phyloP scores from a whole-genome alignment of 768 basidiomycete genomes.

The Agrocybe praecox region DNA sequence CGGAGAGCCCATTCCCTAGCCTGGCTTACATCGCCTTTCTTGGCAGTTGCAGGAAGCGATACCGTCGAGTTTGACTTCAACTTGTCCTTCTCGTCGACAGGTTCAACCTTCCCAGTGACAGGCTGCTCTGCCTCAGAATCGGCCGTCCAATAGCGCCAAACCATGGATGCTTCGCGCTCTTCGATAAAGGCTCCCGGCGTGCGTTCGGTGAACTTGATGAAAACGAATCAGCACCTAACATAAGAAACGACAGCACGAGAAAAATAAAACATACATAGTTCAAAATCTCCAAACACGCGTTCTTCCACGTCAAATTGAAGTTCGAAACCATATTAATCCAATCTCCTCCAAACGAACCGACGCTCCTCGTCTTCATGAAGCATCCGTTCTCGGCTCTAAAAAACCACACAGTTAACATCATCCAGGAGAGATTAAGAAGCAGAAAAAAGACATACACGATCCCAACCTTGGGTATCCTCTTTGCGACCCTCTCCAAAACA shows the following conservation, averaged over 20 bases:
- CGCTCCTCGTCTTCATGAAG: slow-evolving; percentile 63
- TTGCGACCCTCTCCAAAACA: slow-evolving; percentile 64
- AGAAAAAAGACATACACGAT: slow-evolving; percentile 58
- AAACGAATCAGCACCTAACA: not conserved
- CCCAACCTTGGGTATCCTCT: slow-evolving; percentile 66
- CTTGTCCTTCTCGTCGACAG: not conserved
- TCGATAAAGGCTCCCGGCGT: slow-evolving; percentile 87
- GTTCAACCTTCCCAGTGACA: not conserved
- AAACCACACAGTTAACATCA: not conserved
- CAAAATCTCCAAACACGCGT: slow-evolving; percentile 78
- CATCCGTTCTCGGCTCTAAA: slow-evolving; percentile 85
- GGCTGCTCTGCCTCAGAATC: slow-evolving; percentile 8
- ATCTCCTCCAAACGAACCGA: slow-evolving; percentile 23
- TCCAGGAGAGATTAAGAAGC: not conserved
- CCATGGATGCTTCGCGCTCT: slow-evolving; percentile 78
- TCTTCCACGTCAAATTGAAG: slow-evolving; percentile 82
- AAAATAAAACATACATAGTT: slow-evolving; percentile 73
- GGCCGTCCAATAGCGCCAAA: slow-evolving; percentile 86
- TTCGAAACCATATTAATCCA: slow-evolving; percentile 87
- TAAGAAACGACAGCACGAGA: not conserved
- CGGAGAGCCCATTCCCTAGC: slow-evolving; percentile 83
- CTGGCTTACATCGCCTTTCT: slow-evolving; percentile 35
- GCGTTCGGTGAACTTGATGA: slow-evolving; percentile 79
- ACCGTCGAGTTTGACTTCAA: not conserved
- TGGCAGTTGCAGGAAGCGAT: not conserved